Base-by-base conservation (phyloP, 805 yeast species). In the Wickerhamomyces bovis region DNA sequence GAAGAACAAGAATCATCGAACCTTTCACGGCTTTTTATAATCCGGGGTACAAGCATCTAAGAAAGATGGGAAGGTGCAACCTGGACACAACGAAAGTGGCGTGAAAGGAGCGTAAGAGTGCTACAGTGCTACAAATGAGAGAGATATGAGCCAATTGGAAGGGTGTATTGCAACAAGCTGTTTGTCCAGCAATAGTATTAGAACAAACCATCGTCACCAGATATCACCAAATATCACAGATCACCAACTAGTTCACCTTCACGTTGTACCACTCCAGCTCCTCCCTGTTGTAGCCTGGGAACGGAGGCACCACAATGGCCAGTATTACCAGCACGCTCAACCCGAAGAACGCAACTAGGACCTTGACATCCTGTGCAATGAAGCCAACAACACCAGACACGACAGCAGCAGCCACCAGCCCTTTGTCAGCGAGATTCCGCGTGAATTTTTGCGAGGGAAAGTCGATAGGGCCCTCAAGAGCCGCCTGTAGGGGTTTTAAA, bases 221-320 rank as follows among this genome's bases (percentile, higher is more conserved):
- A n/a, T n/a, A n/a, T n/a, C n/a, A n/a, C n/a, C n/a, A n/a, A n/a
- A n/a, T n/a, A n/a, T n/a, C n/a, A n/a, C n/a, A n/a, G n/a, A n/a
- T n/a, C n/a, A n/a, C n/a, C n/a, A n/a, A 28, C 12, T 15, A 31
- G 15, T 31, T 18, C 6, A 31, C 35, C 3, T 5, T 31, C 6
- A 31, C 35, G 18, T 31, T 31, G 18, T 18, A 35, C 39, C 39
- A 35, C 15, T 35, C 22, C 4, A 40, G 33, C 19, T n/a, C 18
- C 48, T 75, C 61, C 53, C 68, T 66, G 44, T 71, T 81, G 59
- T 76, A 85, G 8, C 62, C 52, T 3, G 83, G 72, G 72, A 82
- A 85, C 22, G 84, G 73, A 26, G 89, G 88, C 19, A 80, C 65
- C 4, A 72, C 73, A 6, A 72, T 54, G 6, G 73, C 45, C 11